phyloP scores from a whole-genome alignment of 306 rosid species.

The Pterocarpus macrocarpus region DNA sequence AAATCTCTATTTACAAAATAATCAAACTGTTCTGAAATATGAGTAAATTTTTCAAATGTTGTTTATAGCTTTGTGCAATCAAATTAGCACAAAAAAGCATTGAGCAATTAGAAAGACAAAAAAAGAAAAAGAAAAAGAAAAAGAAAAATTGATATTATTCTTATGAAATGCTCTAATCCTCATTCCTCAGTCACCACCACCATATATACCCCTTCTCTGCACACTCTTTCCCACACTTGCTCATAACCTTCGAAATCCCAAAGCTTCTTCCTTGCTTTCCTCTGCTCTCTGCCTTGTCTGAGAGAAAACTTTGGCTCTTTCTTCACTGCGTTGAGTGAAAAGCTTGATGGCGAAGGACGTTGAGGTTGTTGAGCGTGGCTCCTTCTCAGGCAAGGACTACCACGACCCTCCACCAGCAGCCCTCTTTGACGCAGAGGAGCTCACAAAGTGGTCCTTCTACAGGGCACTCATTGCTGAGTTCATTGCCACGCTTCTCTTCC shows the following conservation, averaged over 20 bases:
- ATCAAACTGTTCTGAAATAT: too few relatives aligned
- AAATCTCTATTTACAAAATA: too few relatives aligned
- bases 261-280: slow-evolving; percentile 15
- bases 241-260: slow-evolving; percentile 14
- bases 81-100: not conserved
- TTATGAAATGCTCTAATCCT: not conserved
- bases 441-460: slow-evolving; percentile 88
- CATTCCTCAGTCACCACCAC: not conserved
- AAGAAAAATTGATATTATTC: too few relatives aligned
- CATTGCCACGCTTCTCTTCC: slow-evolving; percentile 90
- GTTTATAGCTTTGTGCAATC: not conserved
- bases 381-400: slow-evolving; percentile 82
- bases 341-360: slow-evolving; percentile 65
- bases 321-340: not conserved
- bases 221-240: slow-evolving; percentile 32
- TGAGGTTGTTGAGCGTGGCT: slow-evolving; percentile 75
- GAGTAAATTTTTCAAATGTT: too few relatives aligned
- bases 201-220: slow-evolving; percentile 59
- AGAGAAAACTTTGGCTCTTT: not conserved
- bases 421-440: slow-evolving; percentile 70
- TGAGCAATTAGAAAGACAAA: not conserved
- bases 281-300: slow-evolving; percentile 7
- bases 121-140: too few relatives aligned
- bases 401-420: slow-evolving; percentile 93
- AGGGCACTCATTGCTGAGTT: slow-evolving; percentile 95